Conservation (phyloP, 2,329 filamentous ascomycete species). For the Fusarium pseudonygamai region DNA sequence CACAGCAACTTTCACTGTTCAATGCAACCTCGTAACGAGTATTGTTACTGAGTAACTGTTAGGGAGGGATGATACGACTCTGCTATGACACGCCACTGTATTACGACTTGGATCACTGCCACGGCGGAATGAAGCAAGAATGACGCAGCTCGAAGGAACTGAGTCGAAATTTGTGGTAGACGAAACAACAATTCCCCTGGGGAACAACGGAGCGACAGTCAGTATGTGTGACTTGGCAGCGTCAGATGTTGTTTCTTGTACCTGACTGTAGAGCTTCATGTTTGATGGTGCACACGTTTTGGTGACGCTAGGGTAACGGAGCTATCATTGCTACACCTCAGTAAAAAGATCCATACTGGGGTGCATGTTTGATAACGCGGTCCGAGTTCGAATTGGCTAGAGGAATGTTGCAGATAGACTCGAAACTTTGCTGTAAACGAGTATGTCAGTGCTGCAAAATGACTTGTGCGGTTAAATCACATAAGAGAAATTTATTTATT, state of each 20-base stretch:
- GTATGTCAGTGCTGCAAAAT: background rate
- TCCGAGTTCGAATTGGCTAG: background rate
- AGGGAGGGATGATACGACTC: background rate
- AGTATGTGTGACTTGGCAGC: background rate
- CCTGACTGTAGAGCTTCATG: background rate
- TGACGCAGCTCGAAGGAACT: constrained; percentile 22
- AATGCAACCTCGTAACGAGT: background rate
- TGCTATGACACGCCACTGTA: constrained; percentile 33
- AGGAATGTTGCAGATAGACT: background rate
- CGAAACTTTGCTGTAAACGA: background rate
- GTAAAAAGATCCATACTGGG: background rate
- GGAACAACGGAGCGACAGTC: background rate
- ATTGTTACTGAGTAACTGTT: background rate
- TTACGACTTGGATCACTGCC: constrained; percentile 3
- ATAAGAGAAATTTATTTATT: background rate
- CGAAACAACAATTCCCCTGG: background rate
- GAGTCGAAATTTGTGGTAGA: background rate
- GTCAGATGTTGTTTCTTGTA: background rate
- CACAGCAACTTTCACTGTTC: background rate
- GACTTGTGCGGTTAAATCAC: background rate
- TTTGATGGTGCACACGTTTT: background rate
- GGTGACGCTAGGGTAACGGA: constrained; percentile 15
- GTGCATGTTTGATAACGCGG: constrained; percentile 9
- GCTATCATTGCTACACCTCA: background rate
- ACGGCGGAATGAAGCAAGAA: constrained; percentile 30